Percentiles rank a stretch among this genome's conserved stretches.
Evolutionary conservation across 2,329 filamentous ascomycete genomes (phyloP).

Genomic region (Trichoderma hamatum): DNA sequence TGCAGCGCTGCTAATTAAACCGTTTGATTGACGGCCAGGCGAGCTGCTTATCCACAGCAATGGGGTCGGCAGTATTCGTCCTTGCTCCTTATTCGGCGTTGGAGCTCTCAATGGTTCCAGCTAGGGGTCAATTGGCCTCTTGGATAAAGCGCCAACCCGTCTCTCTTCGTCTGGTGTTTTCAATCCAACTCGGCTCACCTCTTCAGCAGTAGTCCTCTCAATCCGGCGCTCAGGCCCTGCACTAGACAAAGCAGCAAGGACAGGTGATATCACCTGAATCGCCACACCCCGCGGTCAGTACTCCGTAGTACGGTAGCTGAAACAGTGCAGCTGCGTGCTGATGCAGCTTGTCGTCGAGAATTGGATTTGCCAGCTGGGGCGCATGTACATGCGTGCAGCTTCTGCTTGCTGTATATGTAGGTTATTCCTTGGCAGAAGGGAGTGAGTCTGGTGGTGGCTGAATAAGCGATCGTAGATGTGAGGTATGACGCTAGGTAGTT

Average conservation of each 20-base stretch:
- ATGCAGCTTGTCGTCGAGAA: background rate
- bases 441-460: background rate
- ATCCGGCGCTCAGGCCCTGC: constrained; percentile 20
- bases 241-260: background rate
- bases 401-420: background rate
- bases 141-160: background rate
- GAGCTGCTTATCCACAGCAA: background rate
- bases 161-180: background rate
- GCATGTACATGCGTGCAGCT: background rate
- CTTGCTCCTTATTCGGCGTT: background rate
- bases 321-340: background rate
- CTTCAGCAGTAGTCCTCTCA: constrained; percentile 3
- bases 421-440: background rate
- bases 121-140: background rate
- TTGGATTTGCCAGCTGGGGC: background rate
- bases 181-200: background rate
- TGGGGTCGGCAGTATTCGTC: background rate
- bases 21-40: background rate
- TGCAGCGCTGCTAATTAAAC: constrained; percentile 12
- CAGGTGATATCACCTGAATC: background rate
- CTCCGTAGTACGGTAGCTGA: background rate
- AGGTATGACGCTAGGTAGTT: constrained; percentile 10
- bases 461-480: constrained; percentile 21
- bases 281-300: background rate
- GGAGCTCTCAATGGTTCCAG: background rate